Evolutionary conservation across 176 grass and related monocot species (phyloP).

Genomic region (Secale cereale): DNA sequence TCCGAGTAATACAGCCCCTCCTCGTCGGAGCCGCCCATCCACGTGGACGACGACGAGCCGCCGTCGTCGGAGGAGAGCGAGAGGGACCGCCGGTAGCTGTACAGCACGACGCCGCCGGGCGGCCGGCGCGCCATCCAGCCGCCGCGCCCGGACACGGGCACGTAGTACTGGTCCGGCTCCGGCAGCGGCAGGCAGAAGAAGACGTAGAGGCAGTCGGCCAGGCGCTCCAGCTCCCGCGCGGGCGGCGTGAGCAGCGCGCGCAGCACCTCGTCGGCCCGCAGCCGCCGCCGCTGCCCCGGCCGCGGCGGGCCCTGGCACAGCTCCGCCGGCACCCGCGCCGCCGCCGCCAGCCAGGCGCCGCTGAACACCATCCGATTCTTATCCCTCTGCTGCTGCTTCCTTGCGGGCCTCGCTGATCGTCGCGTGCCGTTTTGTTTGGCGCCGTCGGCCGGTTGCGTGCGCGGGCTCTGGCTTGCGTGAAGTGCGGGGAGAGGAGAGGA

Average conservation of each 20-base stretch:
- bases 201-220: slow-evolving; percentile 30
- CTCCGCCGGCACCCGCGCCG: slow-evolving; percentile 36
- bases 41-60: not conserved
- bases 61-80: not conserved
- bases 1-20: slow-evolving; percentile 17
- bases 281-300: slow-evolving; percentile 21
- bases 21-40: not conserved
- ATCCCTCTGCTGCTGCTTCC: too few relatives aligned
- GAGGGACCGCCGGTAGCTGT: slow-evolving; percentile 31
- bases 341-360: slow-evolving; percentile 25
- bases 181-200: slow-evolving; percentile 60
- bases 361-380: slow-evolving; percentile 37
- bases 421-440: not conserved
- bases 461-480: not conserved
- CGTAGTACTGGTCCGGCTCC: slow-evolving; percentile 22
- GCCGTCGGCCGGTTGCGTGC: not conserved
- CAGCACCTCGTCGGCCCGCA: slow-evolving; percentile 49
- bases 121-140: slow-evolving; percentile 6
- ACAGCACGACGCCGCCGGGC: slow-evolving; percentile 19
- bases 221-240: slow-evolving; percentile 32
- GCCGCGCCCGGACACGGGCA: slow-evolving; percentile 13
- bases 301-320: slow-evolving; percentile 32
- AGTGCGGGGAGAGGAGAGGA: not conserved
- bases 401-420: not conserved
- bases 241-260: slow-evolving; percentile 39